These are phyloP conservation scores for Cercophora sp. DNA, from an alignment of 495 filamentous ascomycete genomes.

Conservation along the genomic window DNA sequence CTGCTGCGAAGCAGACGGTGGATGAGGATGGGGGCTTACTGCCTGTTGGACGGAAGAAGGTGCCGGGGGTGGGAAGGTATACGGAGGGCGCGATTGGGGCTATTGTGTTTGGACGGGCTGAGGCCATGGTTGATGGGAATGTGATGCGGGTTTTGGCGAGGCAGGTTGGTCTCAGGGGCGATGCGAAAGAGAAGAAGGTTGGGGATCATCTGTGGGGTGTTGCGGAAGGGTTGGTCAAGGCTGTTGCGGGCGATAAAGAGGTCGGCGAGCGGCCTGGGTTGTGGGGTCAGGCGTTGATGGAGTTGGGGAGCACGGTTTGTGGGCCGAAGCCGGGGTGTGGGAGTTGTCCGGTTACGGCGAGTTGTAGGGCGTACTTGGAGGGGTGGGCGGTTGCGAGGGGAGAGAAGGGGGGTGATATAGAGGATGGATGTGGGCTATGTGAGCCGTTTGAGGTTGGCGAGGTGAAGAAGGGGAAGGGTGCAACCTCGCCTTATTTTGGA, in stretches of 20 bases:
- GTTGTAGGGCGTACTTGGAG: conserved; percentile 40
- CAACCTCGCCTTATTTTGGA: conserved; percentile 30
- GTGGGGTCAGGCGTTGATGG: conserved; percentile 49
- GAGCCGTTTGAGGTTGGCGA: neutral
- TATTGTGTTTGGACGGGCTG: conserved; percentile 42
- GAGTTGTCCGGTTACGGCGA: conserved; percentile 37
- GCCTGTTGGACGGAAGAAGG: conserved; percentile 29
- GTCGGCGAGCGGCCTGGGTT: conserved; percentile 34
- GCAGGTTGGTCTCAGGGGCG: conserved; percentile 38
- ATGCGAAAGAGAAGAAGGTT: conserved; percentile 39
- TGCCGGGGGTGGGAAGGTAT: conserved; percentile 45
- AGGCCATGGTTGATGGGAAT: conserved; percentile 48
- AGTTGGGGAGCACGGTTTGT: conserved; percentile 46
- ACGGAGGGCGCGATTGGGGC: conserved; percentile 45
- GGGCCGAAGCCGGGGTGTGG: conserved; percentile 43
- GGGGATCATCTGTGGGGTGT: conserved; percentile 41
- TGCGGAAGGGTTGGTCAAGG: conserved; percentile 35
- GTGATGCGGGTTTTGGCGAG: conserved; percentile 43
- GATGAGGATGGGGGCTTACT: conserved; percentile 26
- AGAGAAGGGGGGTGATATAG: conserved; percentile 12
- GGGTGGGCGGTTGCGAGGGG: conserved; percentile 28
- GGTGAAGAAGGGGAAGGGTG: conserved; percentile 5
- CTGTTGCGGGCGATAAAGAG: conserved; percentile 29
- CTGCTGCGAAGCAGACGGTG: conserved; percentile 35
- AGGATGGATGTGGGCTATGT: too few relatives aligned